These are phyloP conservation scores for Aspergillus eucalypticola DNA, from an alignment of 2,329 filamentous ascomycete species.

Conservation along the genomic window DNA sequence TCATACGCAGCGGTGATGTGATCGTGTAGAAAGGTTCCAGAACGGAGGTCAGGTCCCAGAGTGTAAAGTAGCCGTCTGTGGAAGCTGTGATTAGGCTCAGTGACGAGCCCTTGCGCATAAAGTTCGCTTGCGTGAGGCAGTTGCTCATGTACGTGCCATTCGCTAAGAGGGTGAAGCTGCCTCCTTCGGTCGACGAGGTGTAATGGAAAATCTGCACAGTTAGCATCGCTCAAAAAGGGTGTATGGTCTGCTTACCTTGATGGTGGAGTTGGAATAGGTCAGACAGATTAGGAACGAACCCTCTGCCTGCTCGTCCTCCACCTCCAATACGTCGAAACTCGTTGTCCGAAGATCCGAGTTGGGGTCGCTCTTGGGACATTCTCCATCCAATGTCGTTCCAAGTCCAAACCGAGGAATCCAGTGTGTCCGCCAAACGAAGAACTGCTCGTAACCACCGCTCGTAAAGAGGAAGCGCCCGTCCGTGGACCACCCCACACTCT, in stretches of 20 bases:
- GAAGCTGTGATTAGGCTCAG: conserved; percentile 60
- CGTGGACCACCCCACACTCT: conserved; percentile 72
- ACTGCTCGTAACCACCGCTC: conserved; percentile 83
- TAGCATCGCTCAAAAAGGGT: conserved; percentile 8
- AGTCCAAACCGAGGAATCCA: conserved; percentile 55
- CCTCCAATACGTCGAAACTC: conserved; percentile 65
- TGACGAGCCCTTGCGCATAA: conserved; percentile 47
- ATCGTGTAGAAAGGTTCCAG: conserved; percentile 33
- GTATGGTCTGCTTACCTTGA: conserved; percentile 53
- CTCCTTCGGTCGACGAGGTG: conserved; percentile 22
- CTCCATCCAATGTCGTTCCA: conserved; percentile 55
- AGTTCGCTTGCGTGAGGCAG: conserved; percentile 68
- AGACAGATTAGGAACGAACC: conserved; percentile 63
- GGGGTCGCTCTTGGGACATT: conserved; percentile 50
- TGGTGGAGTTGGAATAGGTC: conserved; percentile 78
- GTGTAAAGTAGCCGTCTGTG: conserved; percentile 75
- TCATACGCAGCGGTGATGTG: conserved; percentile 20
- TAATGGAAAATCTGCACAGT: conserved; percentile 49
- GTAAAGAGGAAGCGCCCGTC: conserved; percentile 74
- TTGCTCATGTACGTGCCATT: conserved; percentile 66
- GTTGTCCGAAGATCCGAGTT: conserved; percentile 74
- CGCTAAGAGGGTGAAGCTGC: conserved; percentile 48
- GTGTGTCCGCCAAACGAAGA: conserved; percentile 76
- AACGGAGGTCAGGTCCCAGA: conserved; percentile 54
- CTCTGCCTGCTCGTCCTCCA: conserved; percentile 26